A percentile compares a stretch with the other conserved stretches of the same genome.
phyloP scores from a whole-genome alignment of 345 rosid species.

The Xanthoceras sorbifolium region DNA sequence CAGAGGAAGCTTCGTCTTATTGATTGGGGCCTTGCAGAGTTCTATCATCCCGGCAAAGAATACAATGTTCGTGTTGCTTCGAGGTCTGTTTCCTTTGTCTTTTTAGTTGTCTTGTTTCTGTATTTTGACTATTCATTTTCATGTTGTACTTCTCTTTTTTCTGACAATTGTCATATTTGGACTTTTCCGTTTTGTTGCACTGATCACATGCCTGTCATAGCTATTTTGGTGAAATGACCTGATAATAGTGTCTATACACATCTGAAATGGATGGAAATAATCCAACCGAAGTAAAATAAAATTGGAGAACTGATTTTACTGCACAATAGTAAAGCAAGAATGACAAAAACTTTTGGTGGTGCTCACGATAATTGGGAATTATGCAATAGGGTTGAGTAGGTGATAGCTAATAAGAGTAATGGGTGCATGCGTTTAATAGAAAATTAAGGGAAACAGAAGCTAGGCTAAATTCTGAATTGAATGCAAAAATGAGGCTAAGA shows the following conservation, averaged over 20 bases:
- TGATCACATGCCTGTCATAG: not conserved
- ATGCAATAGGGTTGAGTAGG: not conserved
- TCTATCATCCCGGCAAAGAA: constrained; percentile 96
- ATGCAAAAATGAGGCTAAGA: not conserved
- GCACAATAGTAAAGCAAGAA: not conserved
- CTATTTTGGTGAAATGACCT: not conserved
- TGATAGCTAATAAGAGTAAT: not conserved
- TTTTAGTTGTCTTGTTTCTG: not conserved
- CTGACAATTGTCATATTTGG: not conserved
- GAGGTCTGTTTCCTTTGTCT: constrained; percentile 50
- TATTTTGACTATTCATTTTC: constrained; percentile 1
- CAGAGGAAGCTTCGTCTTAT: constrained; percentile 92
- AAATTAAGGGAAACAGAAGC: not conserved
- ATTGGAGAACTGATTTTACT: not conserved
- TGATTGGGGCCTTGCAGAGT: constrained; percentile 99
- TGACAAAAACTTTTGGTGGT: not conserved
- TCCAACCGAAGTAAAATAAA: not conserved
- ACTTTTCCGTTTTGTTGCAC: not conserved
- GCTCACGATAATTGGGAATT: too few relatives aligned
- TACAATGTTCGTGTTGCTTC: constrained; percentile 98
- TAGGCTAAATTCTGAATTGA: not conserved
- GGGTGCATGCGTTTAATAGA: not conserved
- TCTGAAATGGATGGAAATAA: not conserved
- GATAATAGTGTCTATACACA: not conserved
- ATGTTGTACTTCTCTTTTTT: not conserved